A percentile compares a stretch with the other conserved stretches of the same genome.
phyloP scores from a whole-genome alignment of 1,139 yeast species.

The Scheffersomyces illinoinensis region DNA sequence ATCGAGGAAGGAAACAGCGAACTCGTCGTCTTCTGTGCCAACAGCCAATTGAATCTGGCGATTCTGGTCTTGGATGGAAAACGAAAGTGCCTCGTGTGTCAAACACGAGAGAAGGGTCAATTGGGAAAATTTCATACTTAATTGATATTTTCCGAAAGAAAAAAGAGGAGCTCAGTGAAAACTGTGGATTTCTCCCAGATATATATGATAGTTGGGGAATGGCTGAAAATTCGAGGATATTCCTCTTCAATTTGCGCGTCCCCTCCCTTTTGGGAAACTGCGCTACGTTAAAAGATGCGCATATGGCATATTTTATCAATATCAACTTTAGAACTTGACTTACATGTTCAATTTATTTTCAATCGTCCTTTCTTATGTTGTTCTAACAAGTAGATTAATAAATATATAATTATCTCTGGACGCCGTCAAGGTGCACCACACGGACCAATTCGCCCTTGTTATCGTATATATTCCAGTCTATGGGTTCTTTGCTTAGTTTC shows the following conservation, averaged over 20 bases:
- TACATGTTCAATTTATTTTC: background rate
- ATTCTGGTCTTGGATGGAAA: background rate
- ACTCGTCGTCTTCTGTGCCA: background rate
- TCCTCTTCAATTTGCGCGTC: background rate
- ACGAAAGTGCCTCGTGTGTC: background rate
- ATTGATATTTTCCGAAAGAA: background rate
- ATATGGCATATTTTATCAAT: background rate
- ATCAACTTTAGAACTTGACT: no score
- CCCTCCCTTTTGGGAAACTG: background rate
- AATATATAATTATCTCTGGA: background rate
- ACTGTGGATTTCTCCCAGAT: background rate
- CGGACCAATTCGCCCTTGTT: background rate
- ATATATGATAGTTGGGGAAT: background rate
- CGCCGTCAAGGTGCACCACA: background rate
- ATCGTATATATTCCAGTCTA: background rate
- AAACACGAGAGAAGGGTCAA: background rate
- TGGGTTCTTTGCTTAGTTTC: background rate
- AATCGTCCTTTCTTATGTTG: background rate
- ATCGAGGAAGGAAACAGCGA: slow-evolving; percentile 21
- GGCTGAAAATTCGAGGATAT: no score
- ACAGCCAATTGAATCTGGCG: background rate
- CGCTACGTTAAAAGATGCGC: background rate
- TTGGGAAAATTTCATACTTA: background rate
- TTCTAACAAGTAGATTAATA: no score
- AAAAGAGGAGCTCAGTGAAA: background rate